phyloP scores from a whole-genome alignment of 2,329 filamentous ascomycete species.

The Cladosporium colombiae region DNA sequence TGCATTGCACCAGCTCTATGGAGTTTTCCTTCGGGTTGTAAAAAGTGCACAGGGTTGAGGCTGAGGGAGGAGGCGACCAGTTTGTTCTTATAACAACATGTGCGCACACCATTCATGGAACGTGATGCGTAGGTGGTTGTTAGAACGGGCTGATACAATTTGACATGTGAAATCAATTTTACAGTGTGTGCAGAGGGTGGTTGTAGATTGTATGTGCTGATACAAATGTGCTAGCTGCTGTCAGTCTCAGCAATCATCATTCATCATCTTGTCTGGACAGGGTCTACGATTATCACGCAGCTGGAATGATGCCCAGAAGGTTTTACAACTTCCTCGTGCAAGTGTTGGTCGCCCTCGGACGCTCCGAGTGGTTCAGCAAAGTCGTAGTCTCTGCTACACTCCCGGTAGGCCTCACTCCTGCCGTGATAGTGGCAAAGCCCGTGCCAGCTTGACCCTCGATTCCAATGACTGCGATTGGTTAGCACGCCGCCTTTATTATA shows the following conservation, averaged over 20 bases:
- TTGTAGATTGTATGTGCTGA: not conserved
- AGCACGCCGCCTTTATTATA: not conserved
- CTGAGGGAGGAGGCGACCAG: conserved; percentile 17
- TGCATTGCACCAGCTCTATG: conserved; percentile 14
- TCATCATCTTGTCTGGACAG: not conserved
- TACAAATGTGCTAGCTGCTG: not conserved
- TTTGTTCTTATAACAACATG: not conserved
- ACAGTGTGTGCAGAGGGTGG: too few species aligned
- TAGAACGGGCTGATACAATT: not conserved
- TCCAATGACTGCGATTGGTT: not conserved
- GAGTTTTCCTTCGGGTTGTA: conserved; percentile 12
- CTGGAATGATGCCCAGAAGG: too few species aligned
- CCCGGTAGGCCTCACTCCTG: not conserved
- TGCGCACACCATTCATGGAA: not conserved
- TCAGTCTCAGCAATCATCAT: not conserved
- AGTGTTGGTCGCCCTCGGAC: conserved; percentile 16
- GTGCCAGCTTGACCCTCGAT: conserved; percentile 6
- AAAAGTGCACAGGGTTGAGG: conserved; percentile 8
- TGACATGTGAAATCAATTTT: not conserved
- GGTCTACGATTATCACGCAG: too few species aligned
- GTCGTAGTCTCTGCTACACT: conserved; percentile 10
- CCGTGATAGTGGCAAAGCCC: conserved; percentile 6
- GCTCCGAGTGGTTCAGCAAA: conserved; percentile 9
- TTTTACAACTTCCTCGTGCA: conserved; percentile 17
- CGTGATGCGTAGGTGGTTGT: not conserved